Evolutionary conservation across 768 basidiomycete genomes (phyloP), one percentile per base, ranked within the genome.

Genomic region (Termitomyces sp.): DNA sequence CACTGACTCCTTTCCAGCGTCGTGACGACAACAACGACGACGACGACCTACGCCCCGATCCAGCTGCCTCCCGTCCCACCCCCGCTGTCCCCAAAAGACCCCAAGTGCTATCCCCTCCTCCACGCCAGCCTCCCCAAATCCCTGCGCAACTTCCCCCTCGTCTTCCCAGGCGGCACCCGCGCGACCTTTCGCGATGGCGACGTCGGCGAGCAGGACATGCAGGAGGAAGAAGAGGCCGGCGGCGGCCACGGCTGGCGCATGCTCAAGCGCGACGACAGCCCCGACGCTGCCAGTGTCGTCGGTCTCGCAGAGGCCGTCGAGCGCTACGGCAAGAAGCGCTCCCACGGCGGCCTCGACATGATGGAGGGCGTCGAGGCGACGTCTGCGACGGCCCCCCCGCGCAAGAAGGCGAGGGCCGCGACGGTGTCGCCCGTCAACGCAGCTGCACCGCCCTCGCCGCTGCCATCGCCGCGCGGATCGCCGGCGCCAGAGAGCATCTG

Each of bases 1-100:
- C 16, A 33, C 9, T 58, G 52, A 63, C 60, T 60, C 63, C 44
- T 64, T 40, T 30, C 16, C 68, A 94, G 92, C 56, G 90, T 94
- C 66, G 88, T 91, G 66, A 94, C 92, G 51, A 93, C 89, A n/a
- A 94, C 93, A 1, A 92, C 90, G 0, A 94, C 93, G 2, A 94
- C 92, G 1, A 94, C 93, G 2, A 85, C 88, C 12, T 93, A 94
- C 75, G 88, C 92, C 57, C 92, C 92, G n/a, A 92, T 94, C 62
- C 87, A 84, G 41, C 71, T 94, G 2, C 92, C 92, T 1, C 74
- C 87, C 8, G 73, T 93, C 2, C 90, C 91, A 9, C 74, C 85
- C 3, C 90, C 89, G 3, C 72, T 81, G 0, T 80, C 84, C 10
- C 89, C 90, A 23, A 88, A 86, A 65, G 88, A 93, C 70, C 80